Evolutionary conservation across 768 basidiomycete genomes (phyloP), one percentile per base, ranked within the genome.

Genomic region (Trichaptum fuscoviolaceum): DNA sequence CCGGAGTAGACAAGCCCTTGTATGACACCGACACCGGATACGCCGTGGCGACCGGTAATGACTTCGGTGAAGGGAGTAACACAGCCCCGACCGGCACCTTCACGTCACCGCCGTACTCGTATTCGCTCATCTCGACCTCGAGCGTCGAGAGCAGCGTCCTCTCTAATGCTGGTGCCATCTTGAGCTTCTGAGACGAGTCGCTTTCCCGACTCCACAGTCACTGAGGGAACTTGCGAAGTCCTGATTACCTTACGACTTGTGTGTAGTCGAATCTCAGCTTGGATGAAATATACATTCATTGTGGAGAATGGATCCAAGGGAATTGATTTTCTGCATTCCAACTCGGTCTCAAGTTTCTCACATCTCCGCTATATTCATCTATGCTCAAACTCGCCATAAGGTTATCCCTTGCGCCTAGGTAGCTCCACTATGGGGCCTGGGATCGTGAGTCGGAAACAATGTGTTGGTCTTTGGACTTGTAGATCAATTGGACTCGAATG

Each of bases 91-190:
- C 63, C 57, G 79, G 78, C 30, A 71, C 70, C 20, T 79, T 80
- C 70, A 76, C 75, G 35, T 57, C 66, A n/a, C 69, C 79, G 12
- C 77, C 79, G 9, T 79, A 81, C 71, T 68, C 72, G 35, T 78
- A 77, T 70, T 69, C 68, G 57, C 72, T 80, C 62, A 62, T 75
- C 61, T 67, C 74, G 15, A 69, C 74, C 26, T 63, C 73, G 27
- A 68, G 67, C 27, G 74, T 78, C 66, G 66, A 72, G 58, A 61
- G 72, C 20, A 69, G 74, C 17, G 77, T 80, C 24, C 68, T 68
- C 57, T 58, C 67, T 36, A 66, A 58, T 34, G 77, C 75, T 26
- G 77, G 77, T 35, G 74, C 74, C 35, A 76, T 74, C 59, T 68
- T 76, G 58, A 63, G 67, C 25, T 70, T 76, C 69, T 77, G 63